phyloP scores from a whole-genome alignment of 2,329 filamentous ascomycete species.

The Botrytis medusae region DNA sequence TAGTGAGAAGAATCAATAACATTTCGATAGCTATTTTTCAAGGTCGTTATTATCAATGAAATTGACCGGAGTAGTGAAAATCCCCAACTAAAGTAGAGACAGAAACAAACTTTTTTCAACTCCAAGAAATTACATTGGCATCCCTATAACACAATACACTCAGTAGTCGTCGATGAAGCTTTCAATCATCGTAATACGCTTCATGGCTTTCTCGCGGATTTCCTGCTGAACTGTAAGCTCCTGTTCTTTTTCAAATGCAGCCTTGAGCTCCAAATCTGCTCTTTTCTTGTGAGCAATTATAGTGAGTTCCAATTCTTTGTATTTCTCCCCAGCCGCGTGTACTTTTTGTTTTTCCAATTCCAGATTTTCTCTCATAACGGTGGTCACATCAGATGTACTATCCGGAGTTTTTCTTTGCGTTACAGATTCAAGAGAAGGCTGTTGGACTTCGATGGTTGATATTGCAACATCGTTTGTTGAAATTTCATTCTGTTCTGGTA shows the following conservation, averaged over 20 bases:
- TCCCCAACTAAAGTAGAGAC: not conserved
- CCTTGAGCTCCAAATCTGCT: not conserved
- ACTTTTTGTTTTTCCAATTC: not conserved
- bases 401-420: not conserved
- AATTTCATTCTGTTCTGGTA: not conserved
- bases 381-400: not conserved
- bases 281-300: not conserved
- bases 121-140: not conserved
- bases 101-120: not conserved
- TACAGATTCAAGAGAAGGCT: not conserved
- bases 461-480: not conserved
- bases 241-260: not conserved
- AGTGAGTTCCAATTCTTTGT: not conserved
- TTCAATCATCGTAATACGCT: not conserved
- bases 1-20: too few species aligned
- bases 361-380: not conserved
- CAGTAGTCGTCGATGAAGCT: not conserved
- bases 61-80: not conserved
- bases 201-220: not conserved
- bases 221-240: not conserved
- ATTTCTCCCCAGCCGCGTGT: not conserved
- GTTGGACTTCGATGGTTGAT: not conserved
- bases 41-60: not conserved
- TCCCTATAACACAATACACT: not conserved
- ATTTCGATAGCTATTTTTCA: not conserved